Conservation (phyloP, 2,329 filamentous ascomycete species). For the Ceratocystis variospora region DNA sequence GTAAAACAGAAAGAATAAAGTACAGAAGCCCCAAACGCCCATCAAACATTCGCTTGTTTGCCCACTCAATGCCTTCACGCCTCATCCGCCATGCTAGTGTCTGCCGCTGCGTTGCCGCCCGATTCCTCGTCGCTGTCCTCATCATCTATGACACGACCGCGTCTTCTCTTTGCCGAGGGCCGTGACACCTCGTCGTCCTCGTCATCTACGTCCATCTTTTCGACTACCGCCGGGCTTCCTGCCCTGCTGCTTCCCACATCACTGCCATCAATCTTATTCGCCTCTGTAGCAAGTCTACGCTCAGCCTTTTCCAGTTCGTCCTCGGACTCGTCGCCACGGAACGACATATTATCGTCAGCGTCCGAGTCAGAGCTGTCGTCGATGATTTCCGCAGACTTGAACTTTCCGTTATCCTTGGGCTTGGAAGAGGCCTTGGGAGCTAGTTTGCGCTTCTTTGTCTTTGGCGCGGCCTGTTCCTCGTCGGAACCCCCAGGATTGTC, state of each 20-base stretch:
- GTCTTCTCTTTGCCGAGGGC: constrained; percentile 29
- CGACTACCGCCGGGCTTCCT: constrained; percentile 20
- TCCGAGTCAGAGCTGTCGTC: constrained; percentile 33
- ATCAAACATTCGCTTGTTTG: neutral
- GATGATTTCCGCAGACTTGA: constrained; percentile 74
- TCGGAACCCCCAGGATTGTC: constrained; percentile 29
- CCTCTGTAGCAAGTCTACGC: constrained; percentile 23
- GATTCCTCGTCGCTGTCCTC: constrained; percentile 41
- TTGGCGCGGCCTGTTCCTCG: constrained; percentile 30
- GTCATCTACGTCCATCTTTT: constrained; percentile 43
- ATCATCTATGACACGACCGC: constrained; percentile 34
- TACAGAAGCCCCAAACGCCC: constrained; percentile 8
- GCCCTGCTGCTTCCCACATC: constrained; percentile 5
- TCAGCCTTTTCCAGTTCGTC: constrained; percentile 26
- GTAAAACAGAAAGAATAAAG: constrained; percentile 3
- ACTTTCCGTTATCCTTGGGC: constrained; percentile 39
- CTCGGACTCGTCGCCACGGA: constrained; percentile 21
- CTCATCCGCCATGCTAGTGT: constrained; percentile 17
- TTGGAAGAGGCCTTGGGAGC: constrained; percentile 32
- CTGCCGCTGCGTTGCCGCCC: constrained; percentile 23
- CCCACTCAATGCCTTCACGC: neutral
- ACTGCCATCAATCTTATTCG: constrained; percentile 5
- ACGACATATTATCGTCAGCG: constrained; percentile 24
- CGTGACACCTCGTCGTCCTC: constrained; percentile 40
- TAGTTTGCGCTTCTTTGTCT: constrained; percentile 49